Percentiles rank a stretch among this genome's conserved stretches.
These are phyloP conservation scores for Neofusicoccum sp. DNA, from an alignment of 2,329 filamentous ascomycete species.

Conservation along the genomic window DNA sequence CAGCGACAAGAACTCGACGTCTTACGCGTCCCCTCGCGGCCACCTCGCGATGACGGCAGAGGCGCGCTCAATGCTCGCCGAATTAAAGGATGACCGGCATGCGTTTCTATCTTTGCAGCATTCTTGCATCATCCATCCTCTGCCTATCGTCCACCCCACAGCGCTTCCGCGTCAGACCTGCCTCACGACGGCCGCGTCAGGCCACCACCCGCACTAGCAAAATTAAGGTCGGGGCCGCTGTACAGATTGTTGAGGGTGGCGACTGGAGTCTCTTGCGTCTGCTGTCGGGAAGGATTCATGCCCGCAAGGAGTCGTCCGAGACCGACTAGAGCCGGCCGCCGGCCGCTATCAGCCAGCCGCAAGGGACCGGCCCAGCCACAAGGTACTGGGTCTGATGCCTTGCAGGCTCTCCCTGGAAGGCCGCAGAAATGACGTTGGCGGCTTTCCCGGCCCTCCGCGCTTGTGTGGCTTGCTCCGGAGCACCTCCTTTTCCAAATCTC, in stretches of 20 bases:
- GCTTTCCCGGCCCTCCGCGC: constrained; percentile 1
- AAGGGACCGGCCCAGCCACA: constrained; percentile 13
- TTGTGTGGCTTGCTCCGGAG: no score
- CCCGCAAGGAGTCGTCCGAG: background rate
- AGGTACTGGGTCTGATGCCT: background rate
- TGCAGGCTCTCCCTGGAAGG: background rate
- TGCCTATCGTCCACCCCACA: no score
- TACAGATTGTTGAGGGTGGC: background rate
- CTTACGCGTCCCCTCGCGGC: no score
- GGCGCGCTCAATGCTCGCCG: no score
- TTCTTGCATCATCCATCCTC: no score
- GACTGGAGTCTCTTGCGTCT: background rate
- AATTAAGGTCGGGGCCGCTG: background rate
- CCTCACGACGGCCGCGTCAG: no score
- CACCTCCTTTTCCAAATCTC: background rate
- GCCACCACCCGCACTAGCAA: no score
- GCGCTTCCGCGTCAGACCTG: no score
- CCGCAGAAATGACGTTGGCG: constrained; percentile 1
- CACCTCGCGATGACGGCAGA: no score
- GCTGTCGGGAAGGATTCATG: background rate
- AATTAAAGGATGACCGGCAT: no score
- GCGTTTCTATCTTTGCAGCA: no score
- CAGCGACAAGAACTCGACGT: background rate
- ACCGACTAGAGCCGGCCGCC: background rate
- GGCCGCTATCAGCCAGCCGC: background rate